Base-by-base conservation (phyloP, 2,329 filamentous ascomycete species). In the Exophiala phaeomuriformis region DNA sequence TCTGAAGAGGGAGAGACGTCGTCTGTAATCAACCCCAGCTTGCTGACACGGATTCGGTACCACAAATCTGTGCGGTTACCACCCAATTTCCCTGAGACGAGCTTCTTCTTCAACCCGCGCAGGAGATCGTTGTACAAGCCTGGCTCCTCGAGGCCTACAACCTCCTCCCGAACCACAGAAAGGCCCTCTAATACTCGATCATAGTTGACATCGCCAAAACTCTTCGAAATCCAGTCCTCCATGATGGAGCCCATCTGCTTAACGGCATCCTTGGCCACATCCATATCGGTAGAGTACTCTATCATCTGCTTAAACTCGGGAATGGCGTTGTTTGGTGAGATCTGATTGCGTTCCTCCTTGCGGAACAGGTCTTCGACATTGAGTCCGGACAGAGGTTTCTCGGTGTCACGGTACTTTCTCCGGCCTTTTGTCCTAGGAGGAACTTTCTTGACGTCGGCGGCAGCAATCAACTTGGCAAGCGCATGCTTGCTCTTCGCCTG, bases 261-360 rank as follows among this genome's bases (percentile, higher is more conserved):
- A 4, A 83, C 77, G 1, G 86, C 85, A 12, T 84, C 79, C 55
- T 81, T 75, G 49, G 94, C 79, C 2, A 79, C 75, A 1, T 78
- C 72, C 1, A 85, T 72, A 30, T 83, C 78, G 4, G 81, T 77
- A 0, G 85, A 77, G 1, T 73, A 71, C 1, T 75, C 75, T 10
- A 97, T 75, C 2, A 84, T 78, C 67, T 89, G 88, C 66, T 90
- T 94, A 79, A 95, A 96, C 55, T 91, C 88, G 0, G 93, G 90
- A 3, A 97, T 82, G 1, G 90, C 82, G 59, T 97, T 97, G 6
- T 85, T 78, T 0, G 79, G 67, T 5, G 81, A 78, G 52, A 86
- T 83, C 42, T 73, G 76, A 42, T 64, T 60, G 72, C 56, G 69
- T 41, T 72, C 80, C 52, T 79, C 74, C 53, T 76, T 72, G 43